Base-by-base conservation (phyloP, 345 rosid species). In the Trapa bicornis region DNA sequence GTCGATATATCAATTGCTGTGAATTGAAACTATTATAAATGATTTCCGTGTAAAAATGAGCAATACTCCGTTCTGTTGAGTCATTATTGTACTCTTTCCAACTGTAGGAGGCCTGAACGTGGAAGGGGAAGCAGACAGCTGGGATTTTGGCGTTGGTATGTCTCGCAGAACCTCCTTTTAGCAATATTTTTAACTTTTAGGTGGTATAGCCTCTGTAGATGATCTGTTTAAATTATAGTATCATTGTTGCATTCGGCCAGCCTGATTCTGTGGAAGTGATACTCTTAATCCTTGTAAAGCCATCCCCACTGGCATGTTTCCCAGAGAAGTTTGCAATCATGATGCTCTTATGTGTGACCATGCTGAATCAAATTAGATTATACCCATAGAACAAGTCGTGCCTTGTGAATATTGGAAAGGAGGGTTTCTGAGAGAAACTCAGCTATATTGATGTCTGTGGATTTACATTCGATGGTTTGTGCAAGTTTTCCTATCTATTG, bases 61-160 rank as follows among this genome's bases (percentile, higher is more conserved):
- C n/a, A 11, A 17, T 22, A 22, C 29, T 22, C 29, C 29, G 29
- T 17, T 64, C 14, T 16, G 29, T 16, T 39, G 4, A 63, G 3
- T 38, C 29, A 39, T 41, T 64, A 17, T n/a, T 64, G 45, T 39
- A 35, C 38, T 14, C 35, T 52, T 17, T 42, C 53, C 35, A 29
- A 37, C 29, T 71, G 68, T 74, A 92, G 98, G 98, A 77, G 96
- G 98, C 36, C 86, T 92, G 66, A 89, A 89, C 71, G 85, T 92
- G 71, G 96, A 89, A 80, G 98, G 98, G 66, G 98, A 88, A 76
- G 87, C 93, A 35, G 98, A 88, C 63, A 92, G 93, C 79, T 92
- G 93, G 86, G 98, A 92, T 76, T 77, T 92, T 71, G 96, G 98
- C 66, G 87, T 92, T 75, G 98, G 96, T 89, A 84, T 72, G 89